phyloP scores from a whole-genome alignment of 2,329 filamentous ascomycete genomes.

The Westerdykella sp. region DNA sequence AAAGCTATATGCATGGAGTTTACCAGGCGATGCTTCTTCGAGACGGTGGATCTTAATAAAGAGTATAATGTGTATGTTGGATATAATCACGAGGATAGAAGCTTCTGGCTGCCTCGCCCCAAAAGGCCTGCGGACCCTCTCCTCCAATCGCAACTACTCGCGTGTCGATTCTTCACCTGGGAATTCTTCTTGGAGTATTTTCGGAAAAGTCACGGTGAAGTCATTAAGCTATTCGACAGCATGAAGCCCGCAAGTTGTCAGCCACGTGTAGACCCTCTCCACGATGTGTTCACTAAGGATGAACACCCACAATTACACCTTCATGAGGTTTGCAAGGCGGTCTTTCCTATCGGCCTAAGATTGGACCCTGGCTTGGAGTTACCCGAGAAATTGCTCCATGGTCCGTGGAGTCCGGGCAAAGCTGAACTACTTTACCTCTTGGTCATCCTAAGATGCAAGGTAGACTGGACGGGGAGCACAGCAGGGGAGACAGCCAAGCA shows the following conservation, averaged over 20 bases:
- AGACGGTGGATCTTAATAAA: slow-evolving; percentile 28
- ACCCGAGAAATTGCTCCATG: slow-evolving; percentile 34
- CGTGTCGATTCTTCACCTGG: slow-evolving; percentile 34
- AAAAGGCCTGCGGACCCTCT: slow-evolving; percentile 13
- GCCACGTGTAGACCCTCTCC: slow-evolving; percentile 10
- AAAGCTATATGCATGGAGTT: slow-evolving; percentile 22
- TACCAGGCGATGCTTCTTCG: slow-evolving; percentile 29
- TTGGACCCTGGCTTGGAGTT: slow-evolving; percentile 16
- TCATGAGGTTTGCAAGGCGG: no score
- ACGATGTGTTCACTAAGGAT: slow-evolving; percentile 23
- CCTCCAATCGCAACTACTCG: slow-evolving; percentile 25
- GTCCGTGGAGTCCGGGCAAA: slow-evolving; percentile 28
- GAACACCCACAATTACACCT: no score
- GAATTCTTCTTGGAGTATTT: slow-evolving; percentile 32
- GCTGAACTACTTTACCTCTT: slow-evolving; percentile 29
- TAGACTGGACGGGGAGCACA: slow-evolving; percentile 31
- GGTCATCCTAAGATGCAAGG: slow-evolving; percentile 27
- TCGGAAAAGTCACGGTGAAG: slow-evolving; percentile 21
- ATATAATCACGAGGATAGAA: no score
- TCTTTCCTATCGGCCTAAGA: no score
- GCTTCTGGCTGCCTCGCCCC: slow-evolving; percentile 2
- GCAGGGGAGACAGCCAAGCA: slow-evolving; percentile 30
- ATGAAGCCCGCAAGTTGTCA: no score
- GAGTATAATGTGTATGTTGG: slow-evolving; percentile 8
- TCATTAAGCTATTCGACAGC: slow-evolving; percentile 12